Conservation (phyloP, 2,329 filamentous ascomycete genomes). For the Acephala macrosclerotiorum region DNA sequence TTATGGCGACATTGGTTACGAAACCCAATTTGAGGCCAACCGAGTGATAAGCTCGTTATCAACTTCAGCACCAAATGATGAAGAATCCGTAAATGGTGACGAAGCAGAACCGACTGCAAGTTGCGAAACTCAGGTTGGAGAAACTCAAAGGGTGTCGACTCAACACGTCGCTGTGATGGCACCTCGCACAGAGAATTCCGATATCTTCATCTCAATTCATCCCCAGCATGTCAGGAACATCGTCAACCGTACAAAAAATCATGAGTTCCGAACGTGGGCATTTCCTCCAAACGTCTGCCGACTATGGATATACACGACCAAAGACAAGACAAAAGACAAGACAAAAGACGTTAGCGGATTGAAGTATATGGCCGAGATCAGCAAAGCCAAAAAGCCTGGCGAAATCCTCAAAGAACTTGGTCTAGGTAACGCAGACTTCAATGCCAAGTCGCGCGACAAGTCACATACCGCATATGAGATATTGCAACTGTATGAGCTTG, state of each 20-base stretch:
- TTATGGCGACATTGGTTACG: conserved; percentile 40
- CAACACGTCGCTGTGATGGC: conserved; percentile 56
- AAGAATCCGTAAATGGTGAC: not conserved
- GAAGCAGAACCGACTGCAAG: conserved; percentile 20
- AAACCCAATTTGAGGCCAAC: conserved; percentile 38
- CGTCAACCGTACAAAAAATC: conserved; percentile 56
- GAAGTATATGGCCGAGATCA: conserved; percentile 65
- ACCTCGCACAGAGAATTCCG: conserved; percentile 57
- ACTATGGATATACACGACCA: conserved; percentile 68
- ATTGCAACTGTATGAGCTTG: conserved; percentile 66
- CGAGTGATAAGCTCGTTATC: conserved; percentile 14
- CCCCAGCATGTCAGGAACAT: conserved; percentile 57
- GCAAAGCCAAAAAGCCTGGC: conserved; percentile 53
- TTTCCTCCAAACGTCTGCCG: conserved; percentile 62
- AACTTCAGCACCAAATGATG: not conserved
- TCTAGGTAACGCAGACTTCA: conserved; percentile 58
- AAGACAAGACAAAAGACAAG: conserved; percentile 54
- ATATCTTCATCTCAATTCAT: conserved; percentile 61
- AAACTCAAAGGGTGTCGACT: conserved; percentile 60
- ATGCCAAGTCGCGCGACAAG: conserved; percentile 24
- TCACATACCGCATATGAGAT: conserved; percentile 56
- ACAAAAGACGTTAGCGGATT: conserved; percentile 56
- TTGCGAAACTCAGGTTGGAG: conserved; percentile 40
- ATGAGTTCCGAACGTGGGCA: conserved; percentile 63
- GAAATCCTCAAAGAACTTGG: conserved; percentile 55